Base-by-base conservation (phyloP, 768 basidiomycete species). In the Boletus rubescentipes region DNA sequence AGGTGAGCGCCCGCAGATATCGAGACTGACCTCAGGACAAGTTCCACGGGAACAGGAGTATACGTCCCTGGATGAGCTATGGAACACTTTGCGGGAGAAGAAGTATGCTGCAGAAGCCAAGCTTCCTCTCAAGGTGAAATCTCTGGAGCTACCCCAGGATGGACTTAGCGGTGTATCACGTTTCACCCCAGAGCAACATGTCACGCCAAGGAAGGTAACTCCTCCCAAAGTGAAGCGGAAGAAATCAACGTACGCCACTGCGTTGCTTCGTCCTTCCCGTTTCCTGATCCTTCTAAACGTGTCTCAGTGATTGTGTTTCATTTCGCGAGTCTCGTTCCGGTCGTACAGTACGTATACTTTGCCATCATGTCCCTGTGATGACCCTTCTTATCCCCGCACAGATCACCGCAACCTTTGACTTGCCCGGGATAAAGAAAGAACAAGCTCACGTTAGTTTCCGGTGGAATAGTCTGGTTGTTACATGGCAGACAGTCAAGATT, bases 371-470 rank as follows among this genome's bases (percentile, higher is more conserved):
- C 45, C 45, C 57, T 54, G 49, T 39, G 29, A 57, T 50, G 35
- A 20, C 20, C 58, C 60, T 43, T 46, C 58, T 63, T 65, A 68
- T 64, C 55, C 50, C 67, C 65, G 51, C 58, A 26, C 52, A 84
- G 64, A 79, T 87, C 43, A 83, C 83, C 21, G 86, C 85, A 21
- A 87, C 80, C 46, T 88, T 89, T 65, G 85, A 89, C 54, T 72
- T 91, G 61, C 78, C 78, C 3, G 85, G 86, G 29, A 80, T 90
- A 39, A 77, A 76, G 63, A 90, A 89, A 66, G 79, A 88, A 53
- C 83, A 90, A 55, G 80, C 89, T 51, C 87, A 90, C 59, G 84
- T 91, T 63, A 88, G 83, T 64, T 90, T 81, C 60, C 85, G 86
- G 49, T 77, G 78, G 49, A 72, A 79, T 58, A 73, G 80, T 41